Evolutionary conservation across 2,329 filamentous ascomycete species (phyloP).

Genomic region (Monosporascus sp.): DNA sequence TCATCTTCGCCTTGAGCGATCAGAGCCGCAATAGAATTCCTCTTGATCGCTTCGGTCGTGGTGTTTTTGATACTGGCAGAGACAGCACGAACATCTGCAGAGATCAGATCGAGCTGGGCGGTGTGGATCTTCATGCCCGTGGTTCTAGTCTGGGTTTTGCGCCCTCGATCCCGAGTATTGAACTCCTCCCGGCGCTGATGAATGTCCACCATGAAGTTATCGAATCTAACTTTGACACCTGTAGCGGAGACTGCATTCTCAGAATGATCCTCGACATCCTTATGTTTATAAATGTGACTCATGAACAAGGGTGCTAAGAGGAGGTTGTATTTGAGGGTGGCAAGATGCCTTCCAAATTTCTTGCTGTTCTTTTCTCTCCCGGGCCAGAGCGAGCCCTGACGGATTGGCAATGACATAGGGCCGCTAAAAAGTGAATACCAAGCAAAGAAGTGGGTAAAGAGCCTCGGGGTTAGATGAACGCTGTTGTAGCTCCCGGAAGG

Average conservation of each 20-base stretch:
- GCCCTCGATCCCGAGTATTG: conserved; percentile 71
- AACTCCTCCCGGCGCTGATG: conserved; percentile 94
- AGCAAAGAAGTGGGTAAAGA: conserved; percentile 96
- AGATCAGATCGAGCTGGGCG: conserved; percentile 85
- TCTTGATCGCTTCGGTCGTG: conserved; percentile 68
- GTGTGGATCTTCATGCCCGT: conserved; percentile 95
- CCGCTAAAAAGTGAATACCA: conserved; percentile 98
- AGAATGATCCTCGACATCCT: conserved; percentile 81
- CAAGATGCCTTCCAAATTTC: conserved; percentile 93
- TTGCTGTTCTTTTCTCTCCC: conserved; percentile 95
- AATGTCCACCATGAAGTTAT: conserved; percentile 95
- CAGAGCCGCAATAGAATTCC: conserved; percentile 46
- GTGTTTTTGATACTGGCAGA: conserved; percentile 85
- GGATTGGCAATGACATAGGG: conserved; percentile 88
- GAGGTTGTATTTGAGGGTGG: conserved; percentile 98
- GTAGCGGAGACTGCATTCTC: conserved; percentile 80
- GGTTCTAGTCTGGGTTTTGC: conserved; percentile 71
- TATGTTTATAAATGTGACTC: conserved; percentile 97
- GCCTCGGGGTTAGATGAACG: conserved; percentile 86
- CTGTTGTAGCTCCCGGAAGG: conserved; percentile 92
- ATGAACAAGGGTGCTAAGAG: conserved; percentile 89
- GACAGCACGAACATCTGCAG: conserved; percentile 86
- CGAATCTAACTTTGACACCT: conserved; percentile 90
- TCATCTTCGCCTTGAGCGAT: conserved; percentile 50
- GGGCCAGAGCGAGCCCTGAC: conserved; percentile 87